Evolutionary conservation across 73 alveolate genomes (phyloP).

Genomic region (Symbiodinium natans): DNA sequence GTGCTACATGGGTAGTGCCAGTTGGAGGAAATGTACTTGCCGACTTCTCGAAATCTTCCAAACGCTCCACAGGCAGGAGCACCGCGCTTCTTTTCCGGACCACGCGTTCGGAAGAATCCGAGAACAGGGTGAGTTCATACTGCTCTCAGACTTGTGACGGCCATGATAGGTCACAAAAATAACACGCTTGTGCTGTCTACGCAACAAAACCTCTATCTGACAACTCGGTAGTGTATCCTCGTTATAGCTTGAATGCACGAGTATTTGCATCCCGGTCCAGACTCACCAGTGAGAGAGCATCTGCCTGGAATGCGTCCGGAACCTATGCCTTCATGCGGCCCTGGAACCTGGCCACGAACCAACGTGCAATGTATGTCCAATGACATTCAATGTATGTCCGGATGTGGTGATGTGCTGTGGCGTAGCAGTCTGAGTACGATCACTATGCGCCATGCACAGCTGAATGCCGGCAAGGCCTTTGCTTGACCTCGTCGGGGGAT

Average conservation of each 20-base stretch:
- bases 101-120: slow-evolving; percentile 40
- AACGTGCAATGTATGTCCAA: background rate
- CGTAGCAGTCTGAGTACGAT: no score
- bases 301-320: background rate
- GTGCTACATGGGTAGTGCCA: no score
- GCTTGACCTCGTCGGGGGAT: slow-evolving; percentile 70
- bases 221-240: no score
- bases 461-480: slow-evolving; percentile 8
- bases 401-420: no score
- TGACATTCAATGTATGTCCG: background rate
- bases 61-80: no score
- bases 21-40: no score
- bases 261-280: background rate
- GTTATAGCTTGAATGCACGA: background rate
- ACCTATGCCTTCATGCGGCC: slow-evolving; percentile 59
- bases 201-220: background rate
- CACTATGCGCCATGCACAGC: background rate
- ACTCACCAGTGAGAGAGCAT: background rate
- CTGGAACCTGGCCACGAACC: slow-evolving; percentile 34
- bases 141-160: background rate
- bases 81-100: background rate
- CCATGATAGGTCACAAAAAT: background rate
- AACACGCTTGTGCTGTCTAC: background rate
- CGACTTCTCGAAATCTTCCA: no score
- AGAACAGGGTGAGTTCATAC: slow-evolving; percentile 35